These are phyloP conservation scores for Fusarium sp. DNA, from an alignment of 2,329 filamentous ascomycete species.

Conservation along the genomic window DNA sequence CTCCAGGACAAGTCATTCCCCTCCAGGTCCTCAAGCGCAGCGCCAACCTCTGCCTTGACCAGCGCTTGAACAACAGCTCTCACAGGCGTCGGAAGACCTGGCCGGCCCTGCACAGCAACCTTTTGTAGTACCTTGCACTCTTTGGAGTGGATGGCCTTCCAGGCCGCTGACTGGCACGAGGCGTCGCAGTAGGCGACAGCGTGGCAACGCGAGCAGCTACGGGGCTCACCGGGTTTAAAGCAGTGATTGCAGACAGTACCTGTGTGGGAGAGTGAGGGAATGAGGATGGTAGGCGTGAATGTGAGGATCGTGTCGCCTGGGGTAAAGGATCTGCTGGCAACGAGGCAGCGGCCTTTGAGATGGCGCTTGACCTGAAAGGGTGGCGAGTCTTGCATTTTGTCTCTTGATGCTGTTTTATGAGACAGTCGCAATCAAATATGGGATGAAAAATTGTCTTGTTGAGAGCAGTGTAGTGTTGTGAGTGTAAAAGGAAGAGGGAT, in stretches of 20 bases:
- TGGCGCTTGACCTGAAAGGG: constrained; percentile 45
- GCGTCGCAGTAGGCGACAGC: constrained; percentile 66
- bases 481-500: not conserved
- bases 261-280: constrained; percentile 60
- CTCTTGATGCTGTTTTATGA: not conserved
- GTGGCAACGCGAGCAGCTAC: constrained; percentile 65
- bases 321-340: constrained; percentile 55
- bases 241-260: constrained; percentile 63
- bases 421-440: not conserved
- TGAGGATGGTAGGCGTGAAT: constrained; percentile 59
- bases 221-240: constrained; percentile 48
- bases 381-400: constrained; percentile 29
- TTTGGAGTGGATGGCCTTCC: constrained; percentile 63
- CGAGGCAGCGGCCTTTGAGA: constrained; percentile 60
- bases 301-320: constrained; percentile 60
- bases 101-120: constrained; percentile 40
- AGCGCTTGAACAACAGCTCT: constrained; percentile 66
- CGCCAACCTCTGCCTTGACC: constrained; percentile 51
- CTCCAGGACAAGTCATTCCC: constrained; percentile 59
- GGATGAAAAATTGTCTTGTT: not conserved
- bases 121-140: constrained; percentile 64
- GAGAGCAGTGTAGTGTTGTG: constrained; percentile 8
- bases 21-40: constrained; percentile 56
- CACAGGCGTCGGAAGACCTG: constrained; percentile 64
- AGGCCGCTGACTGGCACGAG: constrained; percentile 66